A percentile compares a stretch with the other conserved stretches of the same genome.
Conservation (phyloP, 768 basidiomycete species). For the Cantharellus anzutake region DNA sequence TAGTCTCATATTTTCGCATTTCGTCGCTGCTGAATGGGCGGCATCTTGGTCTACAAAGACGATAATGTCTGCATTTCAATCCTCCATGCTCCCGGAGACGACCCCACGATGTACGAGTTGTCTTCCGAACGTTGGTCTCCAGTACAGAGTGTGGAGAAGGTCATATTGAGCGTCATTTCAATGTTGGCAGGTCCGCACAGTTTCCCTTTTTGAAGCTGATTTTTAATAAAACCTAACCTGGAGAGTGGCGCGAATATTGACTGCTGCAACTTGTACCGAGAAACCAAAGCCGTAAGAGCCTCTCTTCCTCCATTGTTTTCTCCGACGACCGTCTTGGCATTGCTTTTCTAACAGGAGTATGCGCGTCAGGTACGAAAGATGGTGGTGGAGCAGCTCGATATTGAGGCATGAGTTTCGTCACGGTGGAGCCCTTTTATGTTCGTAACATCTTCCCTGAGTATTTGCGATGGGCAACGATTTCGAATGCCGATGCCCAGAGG, state of each 20-base stretch:
- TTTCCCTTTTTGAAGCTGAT: not conserved
- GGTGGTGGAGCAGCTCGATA: conserved; percentile 68
- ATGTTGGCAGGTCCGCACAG: conserved; percentile 71
- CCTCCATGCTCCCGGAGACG: conserved; percentile 78
- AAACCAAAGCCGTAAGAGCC: conserved; percentile 38
- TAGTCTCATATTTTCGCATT: too few species aligned
- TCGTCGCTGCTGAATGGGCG: too few species aligned
- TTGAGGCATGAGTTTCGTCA: too few species aligned
- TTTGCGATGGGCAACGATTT: too few species aligned
- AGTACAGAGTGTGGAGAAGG: conserved; percentile 97
- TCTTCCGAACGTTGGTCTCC: conserved; percentile 96
- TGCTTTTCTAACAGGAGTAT: conserved; percentile 58
- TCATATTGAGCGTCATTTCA: conserved; percentile 85
- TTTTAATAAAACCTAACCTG: conserved; percentile 92
- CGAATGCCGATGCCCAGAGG: too few species aligned
- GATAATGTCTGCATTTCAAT: conserved; percentile 98
- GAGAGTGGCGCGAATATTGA: conserved; percentile 96
- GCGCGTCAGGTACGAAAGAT: conserved; percentile 69
- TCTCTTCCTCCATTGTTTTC: not conserved
- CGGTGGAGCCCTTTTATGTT: too few species aligned
- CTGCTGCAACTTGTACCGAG: conserved; percentile 91
- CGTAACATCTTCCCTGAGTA: too few species aligned
- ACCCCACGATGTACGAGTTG: conserved; percentile 84
- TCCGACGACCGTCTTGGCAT: not conserved
- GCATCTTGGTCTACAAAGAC: conserved; percentile 82